Conservation (phyloP, 1,284 basidiomycete species). For the Phenoliferia sp. region DNA sequence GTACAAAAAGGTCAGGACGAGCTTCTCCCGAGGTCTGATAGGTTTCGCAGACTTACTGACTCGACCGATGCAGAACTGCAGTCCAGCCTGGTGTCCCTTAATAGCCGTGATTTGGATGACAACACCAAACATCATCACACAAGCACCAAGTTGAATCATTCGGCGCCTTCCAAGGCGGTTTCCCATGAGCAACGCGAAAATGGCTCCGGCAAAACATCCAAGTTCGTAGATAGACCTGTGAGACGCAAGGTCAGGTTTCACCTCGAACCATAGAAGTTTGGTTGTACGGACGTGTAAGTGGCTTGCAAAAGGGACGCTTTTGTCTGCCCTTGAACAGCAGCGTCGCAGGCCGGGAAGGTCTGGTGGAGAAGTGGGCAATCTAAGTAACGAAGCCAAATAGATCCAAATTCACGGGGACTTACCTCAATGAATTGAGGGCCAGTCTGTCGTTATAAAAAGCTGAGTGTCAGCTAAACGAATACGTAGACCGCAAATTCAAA, state of each 20-base stretch:
- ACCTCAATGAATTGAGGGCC: slow-evolving; percentile 11
- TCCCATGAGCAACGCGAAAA: slow-evolving; percentile 28
- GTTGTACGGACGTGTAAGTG: slow-evolving; percentile 1
- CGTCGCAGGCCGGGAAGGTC: slow-evolving; percentile 11
- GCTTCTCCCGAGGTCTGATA: background rate
- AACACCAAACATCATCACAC: slow-evolving; percentile 48
- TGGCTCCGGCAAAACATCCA: slow-evolving; percentile 20
- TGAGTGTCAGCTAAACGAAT: no score
- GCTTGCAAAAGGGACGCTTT: slow-evolving; percentile 3
- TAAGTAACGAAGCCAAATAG: background rate
- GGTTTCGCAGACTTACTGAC: slow-evolving; percentile 20
- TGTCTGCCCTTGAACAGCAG: slow-evolving; percentile 9
- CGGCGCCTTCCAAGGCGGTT: slow-evolving; percentile 24
- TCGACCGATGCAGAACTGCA: slow-evolving; percentile 51
- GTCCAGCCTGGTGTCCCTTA: slow-evolving; percentile 44
- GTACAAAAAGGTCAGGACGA: background rate
- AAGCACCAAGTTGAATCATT: slow-evolving; percentile 2
- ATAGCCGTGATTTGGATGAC: slow-evolving; percentile 50
- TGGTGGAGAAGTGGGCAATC: background rate
- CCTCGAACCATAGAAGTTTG: no score
- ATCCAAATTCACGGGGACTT: slow-evolving; percentile 16
- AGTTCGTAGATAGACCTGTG: slow-evolving; percentile 17
- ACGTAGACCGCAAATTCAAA: no score
- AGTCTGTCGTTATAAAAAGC: background rate
- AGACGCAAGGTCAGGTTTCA: no score